A percentile compares a stretch with the other conserved stretches of the same genome.
phyloP scores from a whole-genome alignment of 768 basidiomycete genomes.

The Calocybe indica region DNA sequence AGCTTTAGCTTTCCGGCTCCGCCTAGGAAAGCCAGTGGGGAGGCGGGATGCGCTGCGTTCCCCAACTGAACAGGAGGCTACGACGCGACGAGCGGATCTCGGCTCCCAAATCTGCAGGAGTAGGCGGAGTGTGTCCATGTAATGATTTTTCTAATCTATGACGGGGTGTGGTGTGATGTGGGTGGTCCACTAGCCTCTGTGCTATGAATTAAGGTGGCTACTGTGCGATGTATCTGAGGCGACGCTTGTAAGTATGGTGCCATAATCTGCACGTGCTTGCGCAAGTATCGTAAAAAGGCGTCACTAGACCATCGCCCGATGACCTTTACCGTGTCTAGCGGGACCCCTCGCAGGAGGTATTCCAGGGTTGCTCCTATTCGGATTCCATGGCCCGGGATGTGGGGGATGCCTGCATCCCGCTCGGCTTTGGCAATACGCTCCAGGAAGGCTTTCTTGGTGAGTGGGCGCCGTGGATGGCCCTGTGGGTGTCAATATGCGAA shows the following conservation, averaged over 20 bases:
- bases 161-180: too few species aligned
- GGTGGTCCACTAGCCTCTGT: too few species aligned
- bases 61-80: too few species aligned
- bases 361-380: constrained; percentile 25
- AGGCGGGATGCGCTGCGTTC: too few species aligned
- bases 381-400: constrained; percentile 22
- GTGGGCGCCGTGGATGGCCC: constrained; percentile 6
- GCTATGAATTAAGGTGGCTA: too few species aligned
- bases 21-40: too few species aligned
- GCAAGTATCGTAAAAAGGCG: constrained; percentile 8
- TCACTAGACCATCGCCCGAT: constrained; percentile 31
- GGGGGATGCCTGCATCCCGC: constrained; percentile 3
- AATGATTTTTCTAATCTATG: too few species aligned
- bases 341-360: constrained; percentile 27
- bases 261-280: constrained; percentile 10
- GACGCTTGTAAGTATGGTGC: constrained; percentile 12
- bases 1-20: too few species aligned
- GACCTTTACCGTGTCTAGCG: constrained; percentile 29
- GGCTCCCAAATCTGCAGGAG: too few species aligned
- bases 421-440: constrained; percentile 8
- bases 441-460: constrained; percentile 21
- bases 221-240: neutral
- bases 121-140: too few species aligned
- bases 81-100: too few species aligned
- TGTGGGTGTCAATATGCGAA: constrained; percentile 19